Evolutionary conservation across 1,284 basidiomycete genomes (phyloP).

Genomic region (Ceratobasidium sp.): DNA sequence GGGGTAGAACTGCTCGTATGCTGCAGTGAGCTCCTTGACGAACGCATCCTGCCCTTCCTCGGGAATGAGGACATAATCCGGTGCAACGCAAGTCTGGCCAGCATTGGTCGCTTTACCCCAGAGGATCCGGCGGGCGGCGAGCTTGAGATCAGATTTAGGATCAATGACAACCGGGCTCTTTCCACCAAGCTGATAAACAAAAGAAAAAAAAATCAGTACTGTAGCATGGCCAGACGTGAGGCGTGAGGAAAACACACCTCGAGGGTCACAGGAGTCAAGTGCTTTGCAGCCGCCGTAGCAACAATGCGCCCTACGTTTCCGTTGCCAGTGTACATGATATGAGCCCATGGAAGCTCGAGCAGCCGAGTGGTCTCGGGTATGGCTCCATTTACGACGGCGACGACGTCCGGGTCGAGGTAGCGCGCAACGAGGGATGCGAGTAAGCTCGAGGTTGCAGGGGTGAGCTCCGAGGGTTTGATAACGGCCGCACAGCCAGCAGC

Average conservation of each 20-base stretch:
- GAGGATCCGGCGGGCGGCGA: conserved; percentile 72
- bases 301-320: conserved; percentile 82
- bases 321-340: conserved; percentile 77
- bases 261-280: conserved; percentile 84
- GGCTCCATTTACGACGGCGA: conserved; percentile 81
- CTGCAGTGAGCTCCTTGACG: conserved; percentile 64
- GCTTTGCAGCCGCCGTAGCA: conserved; percentile 85
- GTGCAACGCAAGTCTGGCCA: conserved; percentile 78
- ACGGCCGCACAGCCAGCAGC: conserved; percentile 82
- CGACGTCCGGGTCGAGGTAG: conserved; percentile 83
- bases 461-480: conserved; percentile 87
- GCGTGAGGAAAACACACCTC: conserved; percentile 64
- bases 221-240: not conserved
- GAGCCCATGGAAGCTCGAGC: conserved; percentile 87
- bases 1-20: conserved; percentile 58
- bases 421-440: conserved; percentile 80
- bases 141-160: conserved; percentile 69
- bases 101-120: conserved; percentile 85
- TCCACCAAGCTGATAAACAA: conserved; percentile 69
- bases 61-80: conserved; percentile 73
- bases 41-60: conserved; percentile 66
- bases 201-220: no score
- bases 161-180: conserved; percentile 90
- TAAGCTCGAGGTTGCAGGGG: conserved; percentile 73
- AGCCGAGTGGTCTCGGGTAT: conserved; percentile 80